Evolutionary conservation across 768 basidiomycete species (phyloP).

Genomic region (Lentinula aciculospora): DNA sequence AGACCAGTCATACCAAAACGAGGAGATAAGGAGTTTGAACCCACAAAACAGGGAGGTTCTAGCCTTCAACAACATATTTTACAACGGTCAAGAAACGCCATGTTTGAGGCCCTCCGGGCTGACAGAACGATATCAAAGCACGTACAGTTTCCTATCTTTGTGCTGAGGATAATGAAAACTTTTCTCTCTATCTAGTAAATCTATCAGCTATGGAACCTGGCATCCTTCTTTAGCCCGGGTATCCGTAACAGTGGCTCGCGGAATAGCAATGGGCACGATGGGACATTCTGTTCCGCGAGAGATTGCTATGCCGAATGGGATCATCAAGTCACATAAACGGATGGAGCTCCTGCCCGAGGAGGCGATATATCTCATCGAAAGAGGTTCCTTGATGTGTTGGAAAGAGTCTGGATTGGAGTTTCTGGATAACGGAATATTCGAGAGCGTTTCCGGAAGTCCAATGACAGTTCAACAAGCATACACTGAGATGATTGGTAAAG

Average conservation of each 20-base stretch:
- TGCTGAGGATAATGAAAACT: neutral
- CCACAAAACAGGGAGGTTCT: constrained; percentile 52
- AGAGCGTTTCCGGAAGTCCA: constrained; percentile 52
- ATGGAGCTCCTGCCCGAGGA: constrained; percentile 93
- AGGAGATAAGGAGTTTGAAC: constrained; percentile 98
- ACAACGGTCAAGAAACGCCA: constrained; percentile 73
- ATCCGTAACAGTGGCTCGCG: constrained; percentile 67
- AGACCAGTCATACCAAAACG: constrained; percentile 87
- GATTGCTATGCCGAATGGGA: constrained; percentile 23
- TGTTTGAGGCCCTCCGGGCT: constrained; percentile 77
- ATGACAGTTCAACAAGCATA: constrained; percentile 94
- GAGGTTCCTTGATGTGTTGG: constrained; percentile 86
- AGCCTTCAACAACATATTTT: constrained; percentile 78
- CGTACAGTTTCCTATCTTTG: constrained; percentile 12
- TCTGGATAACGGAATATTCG: constrained; percentile 8
- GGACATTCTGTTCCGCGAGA: constrained; percentile 70
- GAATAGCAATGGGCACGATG: constrained; percentile 78
- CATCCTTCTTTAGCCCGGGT: constrained; percentile 57
- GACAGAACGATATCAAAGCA: constrained; percentile 75
- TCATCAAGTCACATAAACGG: constrained; percentile 49
- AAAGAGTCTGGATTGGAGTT: constrained; percentile 36
- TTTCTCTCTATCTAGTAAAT: constrained; percentile 44
- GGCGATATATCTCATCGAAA: constrained; percentile 87
- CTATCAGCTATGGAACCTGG: constrained; percentile 80
- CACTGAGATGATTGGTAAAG: constrained; percentile 75